These are phyloP conservation scores for Mrakia blollopis DNA, from an alignment of 768 basidiomycete genomes.

Conservation along the genomic window DNA sequence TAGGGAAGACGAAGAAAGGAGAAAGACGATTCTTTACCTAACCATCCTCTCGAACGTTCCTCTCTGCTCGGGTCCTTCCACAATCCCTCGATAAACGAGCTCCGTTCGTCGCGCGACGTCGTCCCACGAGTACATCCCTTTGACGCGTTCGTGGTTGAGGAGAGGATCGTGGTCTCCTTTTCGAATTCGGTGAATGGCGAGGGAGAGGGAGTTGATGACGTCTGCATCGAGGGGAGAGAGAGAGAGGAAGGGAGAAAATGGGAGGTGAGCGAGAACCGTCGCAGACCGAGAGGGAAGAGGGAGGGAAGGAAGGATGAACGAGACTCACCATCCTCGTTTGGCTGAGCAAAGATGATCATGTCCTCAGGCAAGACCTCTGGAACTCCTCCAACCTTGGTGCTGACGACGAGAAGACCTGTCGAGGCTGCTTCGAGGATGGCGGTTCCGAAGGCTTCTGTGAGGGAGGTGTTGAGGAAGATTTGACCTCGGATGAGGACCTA, in stretches of 20 bases:
- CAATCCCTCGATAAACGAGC: slow-evolving; percentile 61
- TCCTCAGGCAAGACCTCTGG: slow-evolving; percentile 90
- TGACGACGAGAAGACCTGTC: slow-evolving; percentile 87
- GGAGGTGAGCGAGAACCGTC: not conserved
- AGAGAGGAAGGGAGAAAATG: too few species aligned
- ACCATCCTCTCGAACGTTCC: slow-evolving; percentile 73
- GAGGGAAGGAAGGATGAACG: slow-evolving; percentile 3
- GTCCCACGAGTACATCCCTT: slow-evolving; percentile 80
- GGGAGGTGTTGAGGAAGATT: slow-evolving; percentile 90
- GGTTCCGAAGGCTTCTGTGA: slow-evolving; percentile 95
- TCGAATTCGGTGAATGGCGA: slow-evolving; percentile 68
- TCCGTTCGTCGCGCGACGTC: slow-evolving; percentile 76
- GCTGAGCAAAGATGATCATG: slow-evolving; percentile 91
- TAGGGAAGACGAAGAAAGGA: not conserved
- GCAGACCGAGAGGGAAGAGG: not conserved
- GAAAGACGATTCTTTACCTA: slow-evolving; percentile 54
- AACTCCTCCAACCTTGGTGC: slow-evolving; percentile 89
- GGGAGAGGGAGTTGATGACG: slow-evolving; percentile 72
- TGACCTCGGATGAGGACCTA: slow-evolving; percentile 80
- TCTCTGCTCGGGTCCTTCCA: slow-evolving; percentile 46
- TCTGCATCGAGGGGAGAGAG: slow-evolving; percentile 50
- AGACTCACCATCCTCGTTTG: slow-evolving; percentile 80
- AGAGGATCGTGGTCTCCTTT: slow-evolving; percentile 67
- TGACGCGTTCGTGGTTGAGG: slow-evolving; percentile 69
- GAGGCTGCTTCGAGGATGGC: slow-evolving; percentile 97